Conservation (phyloP, 305 asterid genomes). For the Striga hermonthica region DNA sequence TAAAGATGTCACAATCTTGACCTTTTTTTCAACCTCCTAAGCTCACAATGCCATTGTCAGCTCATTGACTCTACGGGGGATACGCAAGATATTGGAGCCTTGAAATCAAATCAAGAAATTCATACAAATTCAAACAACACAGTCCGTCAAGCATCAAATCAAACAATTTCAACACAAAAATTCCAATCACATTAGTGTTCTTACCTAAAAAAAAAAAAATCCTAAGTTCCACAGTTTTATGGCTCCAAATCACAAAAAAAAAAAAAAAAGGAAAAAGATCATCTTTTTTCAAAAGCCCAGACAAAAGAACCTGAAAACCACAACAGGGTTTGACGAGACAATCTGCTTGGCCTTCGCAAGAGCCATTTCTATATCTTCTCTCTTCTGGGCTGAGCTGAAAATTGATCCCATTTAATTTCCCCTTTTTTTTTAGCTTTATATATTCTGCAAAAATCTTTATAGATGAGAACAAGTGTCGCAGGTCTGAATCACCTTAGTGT, state of each 20-base stretch:
- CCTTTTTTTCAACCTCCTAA: not conserved
- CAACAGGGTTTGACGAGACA: constrained; percentile 72
- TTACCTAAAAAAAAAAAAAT: not conserved
- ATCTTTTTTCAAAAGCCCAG: too few species aligned
- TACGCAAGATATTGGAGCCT: not conserved
- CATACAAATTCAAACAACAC: not conserved
- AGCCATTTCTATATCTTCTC: constrained; percentile 57
- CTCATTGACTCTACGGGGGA: not conserved
- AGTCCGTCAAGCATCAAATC: not conserved
- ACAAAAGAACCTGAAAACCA: constrained; percentile 60
- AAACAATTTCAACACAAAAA: not conserved
- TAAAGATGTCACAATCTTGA: not conserved
- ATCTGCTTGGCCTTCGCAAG: constrained; percentile 63
- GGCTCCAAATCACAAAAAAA: not conserved
- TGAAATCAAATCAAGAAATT: not conserved
- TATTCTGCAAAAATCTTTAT: not conserved
- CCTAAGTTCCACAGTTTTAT: not conserved
- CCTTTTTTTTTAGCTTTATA: constrained; percentile 5
- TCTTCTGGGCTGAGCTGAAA: constrained; percentile 48
- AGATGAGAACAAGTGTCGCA: constrained; percentile 31
- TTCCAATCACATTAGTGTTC: not conserved
- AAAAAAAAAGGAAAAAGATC: not conserved
- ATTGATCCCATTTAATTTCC: constrained; percentile 52
- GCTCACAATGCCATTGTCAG: not conserved
- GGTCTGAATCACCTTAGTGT: constrained; percentile 34